A percentile compares a stretch with the other conserved stretches of the same genome.
phyloP scores from a whole-genome alignment of 2,329 filamentous ascomycete species.

The Atkinsonella texensis region DNA sequence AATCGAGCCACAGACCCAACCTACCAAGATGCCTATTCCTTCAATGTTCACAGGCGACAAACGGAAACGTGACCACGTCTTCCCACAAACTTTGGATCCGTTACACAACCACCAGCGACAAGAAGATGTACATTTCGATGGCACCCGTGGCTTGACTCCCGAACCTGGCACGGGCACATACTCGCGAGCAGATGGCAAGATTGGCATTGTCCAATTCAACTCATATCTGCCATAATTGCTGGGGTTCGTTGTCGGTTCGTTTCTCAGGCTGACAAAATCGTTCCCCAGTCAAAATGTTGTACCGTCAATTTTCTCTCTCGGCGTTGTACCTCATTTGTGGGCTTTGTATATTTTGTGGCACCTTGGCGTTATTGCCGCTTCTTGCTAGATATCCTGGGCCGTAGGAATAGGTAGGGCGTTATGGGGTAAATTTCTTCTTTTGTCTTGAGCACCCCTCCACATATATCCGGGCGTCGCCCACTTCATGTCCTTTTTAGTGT shows the following conservation, averaged over 20 bases:
- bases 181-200: slow-evolving; percentile 23
- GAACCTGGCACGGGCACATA: slow-evolving; percentile 22
- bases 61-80: slow-evolving; percentile 25
- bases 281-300: too few relatives aligned
- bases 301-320: too few relatives aligned
- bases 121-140: slow-evolving; percentile 19
- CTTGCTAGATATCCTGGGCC: neutral
- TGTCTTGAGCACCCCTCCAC: neutral
- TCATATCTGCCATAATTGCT: slow-evolving; percentile 11
- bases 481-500: too few relatives aligned
- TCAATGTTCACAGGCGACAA: slow-evolving; percentile 20
- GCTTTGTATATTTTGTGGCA: neutral
- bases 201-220: slow-evolving; percentile 19
- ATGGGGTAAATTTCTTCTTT: neutral
- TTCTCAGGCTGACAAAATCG: too few relatives aligned
- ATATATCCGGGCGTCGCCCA: neutral
- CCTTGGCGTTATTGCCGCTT: neutral
- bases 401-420: neutral
- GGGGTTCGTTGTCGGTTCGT: too few relatives aligned
- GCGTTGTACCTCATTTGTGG: neutral
- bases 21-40: slow-evolving; percentile 11
- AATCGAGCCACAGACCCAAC: slow-evolving; percentile 21
- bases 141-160: slow-evolving; percentile 13
- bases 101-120: slow-evolving; percentile 27
- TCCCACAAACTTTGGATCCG: slow-evolving; percentile 18